Evolutionary conservation across 306 rosid species (phyloP), one percentile per base, ranked within the genome.

Genomic region (Amphicarpaea edgeworthii): DNA sequence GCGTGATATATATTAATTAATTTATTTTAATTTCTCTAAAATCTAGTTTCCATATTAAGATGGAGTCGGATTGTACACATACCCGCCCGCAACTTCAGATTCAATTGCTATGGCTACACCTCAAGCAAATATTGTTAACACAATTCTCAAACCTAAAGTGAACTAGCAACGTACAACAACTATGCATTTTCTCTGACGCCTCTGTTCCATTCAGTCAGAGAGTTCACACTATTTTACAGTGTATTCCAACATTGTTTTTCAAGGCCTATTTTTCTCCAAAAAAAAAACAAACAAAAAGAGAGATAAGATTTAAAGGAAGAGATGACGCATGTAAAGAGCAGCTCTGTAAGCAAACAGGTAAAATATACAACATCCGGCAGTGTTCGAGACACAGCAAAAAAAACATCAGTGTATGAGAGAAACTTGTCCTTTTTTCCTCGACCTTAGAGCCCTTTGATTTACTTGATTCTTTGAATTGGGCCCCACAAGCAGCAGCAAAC

Each of bases 401-500:
- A 30, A 46, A 66, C 77, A 76, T 21, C 16, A 66, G 32, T 12
- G 32, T 12, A 54, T 81, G 37, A 32, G 55, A 72, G 60, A 68
- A 9, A 6, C 72, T 58, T 69, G 89, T 46, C 77, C 77, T 50
- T 43, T 87, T 51, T 43, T 74, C 85, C 47, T 87, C 37, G 30
- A 68, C 72, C 63, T 82, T 20, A 14, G 5, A 59, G 42, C 70
- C 78, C 76, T 82, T 50, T 59, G 87, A 64, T 78, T 83, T 47
- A 66, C 69, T 57, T 81, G 85, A 42, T 68, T 81, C 60, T 76
- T 68, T 70, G 85, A 30, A 16, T 85, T 57, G 0, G 86, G 87
- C 67, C 87, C 86, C 73, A 92, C 89, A 17, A 86, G 92, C 65
- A 85, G 92, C 65, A 85, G 81, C 63, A 92, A 75, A 21, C 96